Base-by-base conservation (phyloP, 139 green algal genomes). In the Chlorella sp. region DNA sequence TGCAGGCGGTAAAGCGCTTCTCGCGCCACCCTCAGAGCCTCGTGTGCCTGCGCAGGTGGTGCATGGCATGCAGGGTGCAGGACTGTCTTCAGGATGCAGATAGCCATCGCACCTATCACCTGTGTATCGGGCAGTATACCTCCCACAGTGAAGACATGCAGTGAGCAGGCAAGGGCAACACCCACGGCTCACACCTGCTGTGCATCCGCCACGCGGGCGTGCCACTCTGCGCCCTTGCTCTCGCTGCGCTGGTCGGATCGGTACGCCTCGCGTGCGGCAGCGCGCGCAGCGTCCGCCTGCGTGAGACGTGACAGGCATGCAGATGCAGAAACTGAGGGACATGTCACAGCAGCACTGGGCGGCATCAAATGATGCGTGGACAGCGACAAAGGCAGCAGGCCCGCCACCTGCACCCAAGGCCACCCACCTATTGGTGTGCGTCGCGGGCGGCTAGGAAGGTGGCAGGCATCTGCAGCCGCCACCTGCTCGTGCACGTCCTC, bases 151-250 rank as follows among this genome's bases (percentile, higher is more conserved):
- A n/a, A n/a, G n/a, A n/a, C n/a, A n/a, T n/a, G n/a, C n/a, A n/a
- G n/a, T n/a, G n/a, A n/a, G n/a, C n/a, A n/a, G n/a, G n/a, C n/a
- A n/a, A n/a, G n/a, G n/a, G n/a, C n/a, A n/a, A n/a, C n/a, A n/a
- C n/a, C n/a, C n/a, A n/a, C n/a, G n/a, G n/a, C n/a, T n/a, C n/a
- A 26, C 57, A 82, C 76, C 76, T 38, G 55, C 47, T 91, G 84
- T 13, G 85, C 80, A 17, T 68, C 28, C n/a, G 36, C 73, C n/a
- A 91, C 87, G 0, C 62, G 70, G 62, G 60, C 82, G 55, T 87
- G 86, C 88, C 88, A 92, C 32, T 69, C 74, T 30, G 79, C 65
- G 4, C 80, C 34, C 47, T 83, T 85, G 36, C 67, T 60, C 26
- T 73, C 44, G 51, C 36, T 85, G 47, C 47, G 41, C 38, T 84